Conservation (phyloP, 768 basidiomycete genomes). For the Hemileccinum rubropunctum region DNA sequence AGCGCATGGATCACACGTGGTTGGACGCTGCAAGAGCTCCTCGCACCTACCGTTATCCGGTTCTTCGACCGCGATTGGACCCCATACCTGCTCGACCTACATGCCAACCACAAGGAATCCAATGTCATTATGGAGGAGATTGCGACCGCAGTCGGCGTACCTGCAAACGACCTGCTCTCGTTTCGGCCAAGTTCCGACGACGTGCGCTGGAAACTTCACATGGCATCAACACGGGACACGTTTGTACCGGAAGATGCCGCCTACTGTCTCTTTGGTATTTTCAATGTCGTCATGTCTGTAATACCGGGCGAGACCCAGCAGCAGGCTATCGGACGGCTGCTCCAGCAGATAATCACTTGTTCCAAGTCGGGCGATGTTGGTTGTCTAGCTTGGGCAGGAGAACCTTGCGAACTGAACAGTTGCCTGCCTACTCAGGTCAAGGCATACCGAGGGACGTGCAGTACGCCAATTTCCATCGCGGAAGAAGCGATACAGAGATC, state of each 20-base stretch:
- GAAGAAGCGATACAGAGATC: background rate
- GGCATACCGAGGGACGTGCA: background rate
- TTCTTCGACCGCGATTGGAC: slow-evolving; percentile 6
- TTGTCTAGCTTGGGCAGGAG: too few relatives aligned
- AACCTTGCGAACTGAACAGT: too few relatives aligned
- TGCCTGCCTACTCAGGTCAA: background rate
- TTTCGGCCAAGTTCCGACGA: background rate
- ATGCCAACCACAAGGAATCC: slow-evolving; percentile 7
- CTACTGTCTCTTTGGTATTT: slow-evolving; percentile 7
- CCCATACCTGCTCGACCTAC: background rate
- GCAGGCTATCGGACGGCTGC: slow-evolving; percentile 2
- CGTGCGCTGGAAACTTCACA: slow-evolving; percentile 6
- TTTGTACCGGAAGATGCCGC: slow-evolving; percentile 1
- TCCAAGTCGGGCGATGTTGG: background rate
- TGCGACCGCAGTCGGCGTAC: background rate
- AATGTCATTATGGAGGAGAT: slow-evolving; percentile 1
- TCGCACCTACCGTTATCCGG: slow-evolving; percentile 4
- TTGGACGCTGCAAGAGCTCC: slow-evolving; percentile 13
- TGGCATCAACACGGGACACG: slow-evolving; percentile 5
- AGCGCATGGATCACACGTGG: slow-evolving; percentile 8
- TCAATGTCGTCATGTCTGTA: background rate
- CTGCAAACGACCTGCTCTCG: background rate
- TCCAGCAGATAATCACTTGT: background rate
- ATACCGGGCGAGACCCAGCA: slow-evolving; percentile 1
- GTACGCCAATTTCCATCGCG: background rate